phyloP scores from a whole-genome alignment of 1,284 basidiomycete genomes.

The Leccinum solheimii region DNA sequence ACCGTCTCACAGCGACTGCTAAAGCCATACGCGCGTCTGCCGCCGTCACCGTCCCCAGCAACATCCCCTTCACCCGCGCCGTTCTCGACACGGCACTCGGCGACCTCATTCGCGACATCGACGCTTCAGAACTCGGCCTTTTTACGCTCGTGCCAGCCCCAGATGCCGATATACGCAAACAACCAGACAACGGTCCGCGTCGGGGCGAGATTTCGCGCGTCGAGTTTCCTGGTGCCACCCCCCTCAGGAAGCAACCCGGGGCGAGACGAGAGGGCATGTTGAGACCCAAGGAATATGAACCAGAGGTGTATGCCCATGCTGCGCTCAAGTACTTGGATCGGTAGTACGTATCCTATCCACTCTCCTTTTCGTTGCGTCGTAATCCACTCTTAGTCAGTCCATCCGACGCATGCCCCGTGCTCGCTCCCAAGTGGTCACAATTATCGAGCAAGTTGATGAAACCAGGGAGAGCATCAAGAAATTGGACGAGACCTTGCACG shows the following conservation, averaged over 20 bases:
- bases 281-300: slow-evolving; percentile 52
- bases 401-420: slow-evolving; percentile 74
- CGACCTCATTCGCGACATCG: slow-evolving; percentile 74
- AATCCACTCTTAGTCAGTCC: slow-evolving; percentile 44
- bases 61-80: slow-evolving; percentile 56
- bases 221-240: slow-evolving; percentile 68
- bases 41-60: slow-evolving; percentile 19
- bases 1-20: slow-evolving; percentile 41
- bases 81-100: slow-evolving; percentile 61
- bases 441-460: slow-evolving; percentile 54
- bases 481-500: slow-evolving; percentile 49
- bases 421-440: slow-evolving; percentile 51
- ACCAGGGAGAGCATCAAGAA: slow-evolving; percentile 53
- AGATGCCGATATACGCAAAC: slow-evolving; percentile 38
- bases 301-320: slow-evolving; percentile 72
- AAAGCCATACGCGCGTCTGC: slow-evolving; percentile 39
- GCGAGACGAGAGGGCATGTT: slow-evolving; percentile 42
- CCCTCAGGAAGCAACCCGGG: slow-evolving; percentile 50
- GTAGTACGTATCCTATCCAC: slow-evolving; percentile 51
- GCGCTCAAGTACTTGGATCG: slow-evolving; percentile 72
- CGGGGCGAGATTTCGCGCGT: slow-evolving; percentile 55
- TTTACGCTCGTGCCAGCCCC: slow-evolving; percentile 51
- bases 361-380: background rate
- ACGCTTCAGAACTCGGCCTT: slow-evolving; percentile 72
- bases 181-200: slow-evolving; percentile 31